These are phyloP conservation scores for Yamadazyma membranifaciens DNA, from an alignment of 1,139 yeast genomes.

Conservation along the genomic window DNA sequence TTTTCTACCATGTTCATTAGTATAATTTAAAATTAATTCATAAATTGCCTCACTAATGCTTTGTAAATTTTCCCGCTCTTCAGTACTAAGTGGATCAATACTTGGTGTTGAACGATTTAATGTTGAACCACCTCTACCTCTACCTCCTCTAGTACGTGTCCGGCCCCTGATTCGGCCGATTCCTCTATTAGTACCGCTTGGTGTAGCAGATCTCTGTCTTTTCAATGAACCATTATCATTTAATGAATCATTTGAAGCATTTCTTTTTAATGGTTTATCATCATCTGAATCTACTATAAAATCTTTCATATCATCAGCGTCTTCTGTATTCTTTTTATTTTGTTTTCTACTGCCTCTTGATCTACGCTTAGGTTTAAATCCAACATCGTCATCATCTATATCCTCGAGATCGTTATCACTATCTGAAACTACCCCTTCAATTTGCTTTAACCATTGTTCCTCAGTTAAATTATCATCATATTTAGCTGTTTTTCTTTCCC, in stretches of 20 bases:
- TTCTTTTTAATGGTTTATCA: constrained; percentile 12
- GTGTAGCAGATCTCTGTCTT: constrained; percentile 30
- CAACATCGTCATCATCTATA: constrained; percentile 7
- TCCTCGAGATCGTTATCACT: constrained; percentile 28
- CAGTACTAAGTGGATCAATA: constrained; percentile 38
- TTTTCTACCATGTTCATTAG: constrained; percentile 40
- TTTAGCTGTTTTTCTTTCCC: constrained; percentile 60
- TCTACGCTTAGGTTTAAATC: constrained; percentile 21
- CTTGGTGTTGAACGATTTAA: constrained; percentile 36
- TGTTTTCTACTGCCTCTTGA: constrained; percentile 21
- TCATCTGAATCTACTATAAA: constrained; percentile 16
- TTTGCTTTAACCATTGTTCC: constrained; percentile 72
- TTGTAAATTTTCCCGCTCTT: constrained; percentile 43
- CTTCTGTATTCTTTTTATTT: constrained; percentile 12
- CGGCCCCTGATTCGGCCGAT: constrained; percentile 25
- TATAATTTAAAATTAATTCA: constrained; percentile 41
- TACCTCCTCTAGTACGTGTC: constrained; percentile 20
- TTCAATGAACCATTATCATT: constrained; percentile 15
- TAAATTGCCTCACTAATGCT: constrained; percentile 41
- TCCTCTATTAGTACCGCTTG: constrained; percentile 18
- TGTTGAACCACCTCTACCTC: constrained; percentile 27
- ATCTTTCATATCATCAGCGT: constrained; percentile 16
- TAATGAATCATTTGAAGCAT: constrained; percentile 10
- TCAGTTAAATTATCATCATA: constrained; percentile 74
- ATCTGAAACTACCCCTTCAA: constrained; percentile 48